Evolutionary conservation across 192 early-diverging fungal species (phyloP).

Genomic region (Coemansia sp.): DNA sequence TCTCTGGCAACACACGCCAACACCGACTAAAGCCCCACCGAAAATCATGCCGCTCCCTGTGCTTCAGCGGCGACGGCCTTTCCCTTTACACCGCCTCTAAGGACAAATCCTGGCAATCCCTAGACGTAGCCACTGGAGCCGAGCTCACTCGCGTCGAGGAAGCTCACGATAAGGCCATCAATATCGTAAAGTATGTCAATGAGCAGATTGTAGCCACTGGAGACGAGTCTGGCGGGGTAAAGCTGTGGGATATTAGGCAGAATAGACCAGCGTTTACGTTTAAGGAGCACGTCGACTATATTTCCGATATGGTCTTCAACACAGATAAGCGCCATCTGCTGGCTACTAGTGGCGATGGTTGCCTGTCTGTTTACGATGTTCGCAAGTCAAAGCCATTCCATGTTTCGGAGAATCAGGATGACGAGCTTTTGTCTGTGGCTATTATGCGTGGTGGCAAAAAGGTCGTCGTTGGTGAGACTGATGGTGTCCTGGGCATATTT

Average conservation of each 20-base stretch:
- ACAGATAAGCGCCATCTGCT: constrained; percentile 74
- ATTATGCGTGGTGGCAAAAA: constrained; percentile 68
- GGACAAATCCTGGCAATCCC: constrained; percentile 78
- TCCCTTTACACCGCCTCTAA: constrained; percentile 71
- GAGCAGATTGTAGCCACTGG: constrained; percentile 85
- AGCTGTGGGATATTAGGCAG: constrained; percentile 88
- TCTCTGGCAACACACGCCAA: constrained; percentile 42
- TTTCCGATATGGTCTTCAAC: constrained; percentile 80
- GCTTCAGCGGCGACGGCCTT: constrained; percentile 74
- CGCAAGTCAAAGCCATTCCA: constrained; percentile 81
- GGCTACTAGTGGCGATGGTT: constrained; percentile 85
- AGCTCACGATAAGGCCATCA: constrained; percentile 84
- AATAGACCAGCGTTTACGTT: constrained; percentile 75
- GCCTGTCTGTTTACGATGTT: constrained; percentile 86
- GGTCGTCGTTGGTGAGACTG: constrained; percentile 88
- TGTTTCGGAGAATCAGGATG: constrained; percentile 92
- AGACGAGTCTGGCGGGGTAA: constrained; percentile 85
- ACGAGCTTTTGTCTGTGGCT: constrained; percentile 84
- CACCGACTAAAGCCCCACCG: constrained; percentile 59
- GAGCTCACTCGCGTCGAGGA: constrained; percentile 65
- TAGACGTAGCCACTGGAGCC: constrained; percentile 76
- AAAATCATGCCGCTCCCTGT: constrained; percentile 83
- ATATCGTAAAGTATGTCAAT: constrained; percentile 68
- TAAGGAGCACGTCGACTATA: constrained; percentile 87
- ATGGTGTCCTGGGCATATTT: constrained; percentile 85